A percentile compares a stretch with the other conserved stretches of the same genome.
Evolutionary conservation across 2,329 filamentous ascomycete genomes (phyloP).

Genomic region (Thielaviopsis punctulata): DNA sequence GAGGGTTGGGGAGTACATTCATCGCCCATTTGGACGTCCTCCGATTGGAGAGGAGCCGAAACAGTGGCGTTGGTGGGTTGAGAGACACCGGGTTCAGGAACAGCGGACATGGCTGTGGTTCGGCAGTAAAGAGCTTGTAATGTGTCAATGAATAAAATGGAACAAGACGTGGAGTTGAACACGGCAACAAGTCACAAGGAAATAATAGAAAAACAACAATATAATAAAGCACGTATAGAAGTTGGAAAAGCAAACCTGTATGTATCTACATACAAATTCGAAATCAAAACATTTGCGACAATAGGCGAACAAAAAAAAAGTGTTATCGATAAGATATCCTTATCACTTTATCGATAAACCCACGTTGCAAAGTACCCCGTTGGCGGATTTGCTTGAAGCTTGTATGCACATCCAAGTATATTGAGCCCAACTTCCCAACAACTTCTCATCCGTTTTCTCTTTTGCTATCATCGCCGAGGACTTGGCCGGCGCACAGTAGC

Average conservation of each 20-base stretch:
- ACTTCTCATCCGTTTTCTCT: not conserved
- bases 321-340: conserved; percentile 7
- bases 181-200: not conserved
- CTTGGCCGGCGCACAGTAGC: too few relatives aligned
- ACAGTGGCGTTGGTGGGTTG: not conserved
- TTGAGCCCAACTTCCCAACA: not conserved
- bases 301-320: conserved; percentile 9
- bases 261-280: not conserved
- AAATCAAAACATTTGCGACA: conserved; percentile 8
- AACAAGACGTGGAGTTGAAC: not conserved
- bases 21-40: conserved; percentile 7
- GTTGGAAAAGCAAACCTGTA: not conserved
- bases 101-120: not conserved
- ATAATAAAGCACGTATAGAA: not conserved
- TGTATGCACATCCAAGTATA: too few relatives aligned
- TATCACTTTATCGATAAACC: not conserved
- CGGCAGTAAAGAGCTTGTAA: not conserved
- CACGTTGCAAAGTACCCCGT: not conserved
- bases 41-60: not conserved
- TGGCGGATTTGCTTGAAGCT: too few relatives aligned
- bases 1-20: not conserved
- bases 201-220: not conserved
- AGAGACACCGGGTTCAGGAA: not conserved
- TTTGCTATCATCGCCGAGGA: too few relatives aligned
- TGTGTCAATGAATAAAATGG: not conserved